Conservation (phyloP, 306 rosid genomes). For the Sphenostylis stenocarpa region DNA sequence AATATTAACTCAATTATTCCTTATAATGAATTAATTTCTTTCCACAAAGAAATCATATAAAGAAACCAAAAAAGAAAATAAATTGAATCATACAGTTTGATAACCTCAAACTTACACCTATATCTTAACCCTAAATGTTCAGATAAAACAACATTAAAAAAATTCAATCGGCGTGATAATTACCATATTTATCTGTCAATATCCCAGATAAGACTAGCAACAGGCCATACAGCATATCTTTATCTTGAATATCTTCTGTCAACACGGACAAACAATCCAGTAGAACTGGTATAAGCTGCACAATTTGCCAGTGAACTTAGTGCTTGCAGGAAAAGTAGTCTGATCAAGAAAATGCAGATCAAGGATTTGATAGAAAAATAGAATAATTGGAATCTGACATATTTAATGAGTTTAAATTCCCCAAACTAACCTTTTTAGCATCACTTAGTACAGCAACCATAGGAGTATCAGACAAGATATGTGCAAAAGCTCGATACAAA, state of each 20-base stretch:
- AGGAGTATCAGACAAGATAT: constrained; percentile 72
- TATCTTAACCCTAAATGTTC: not conserved
- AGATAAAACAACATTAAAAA: constrained; percentile 13
- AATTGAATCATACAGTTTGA: constrained; percentile 3
- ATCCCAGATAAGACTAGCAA: constrained; percentile 89
- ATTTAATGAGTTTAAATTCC: constrained; percentile 9
- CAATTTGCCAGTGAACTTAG: constrained; percentile 27
- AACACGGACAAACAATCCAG: constrained; percentile 69
- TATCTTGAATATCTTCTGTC: constrained; percentile 62
- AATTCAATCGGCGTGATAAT: constrained; percentile 29
- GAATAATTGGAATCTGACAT: not conserved
- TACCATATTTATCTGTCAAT: constrained; percentile 78
- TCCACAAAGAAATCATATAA: constrained; percentile 18
- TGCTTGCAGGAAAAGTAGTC: constrained; percentile 11
- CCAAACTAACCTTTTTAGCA: constrained; percentile 73
- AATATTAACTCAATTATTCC: not conserved
- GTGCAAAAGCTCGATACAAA: constrained; percentile 69
- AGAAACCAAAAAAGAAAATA: constrained; percentile 3
- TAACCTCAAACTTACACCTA: constrained; percentile 6
- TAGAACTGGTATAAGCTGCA: constrained; percentile 84
- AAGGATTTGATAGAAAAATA: not conserved
- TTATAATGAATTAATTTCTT: not conserved
- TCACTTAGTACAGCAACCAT: constrained; percentile 64
- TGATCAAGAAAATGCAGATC: constrained; percentile 25
- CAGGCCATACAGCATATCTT: constrained; percentile 67